Evolutionary conservation across 495 filamentous ascomycete genomes (phyloP), one percentile per base, ranked within the genome.

Genomic region (Parathielavia hyrcaniae): DNA sequence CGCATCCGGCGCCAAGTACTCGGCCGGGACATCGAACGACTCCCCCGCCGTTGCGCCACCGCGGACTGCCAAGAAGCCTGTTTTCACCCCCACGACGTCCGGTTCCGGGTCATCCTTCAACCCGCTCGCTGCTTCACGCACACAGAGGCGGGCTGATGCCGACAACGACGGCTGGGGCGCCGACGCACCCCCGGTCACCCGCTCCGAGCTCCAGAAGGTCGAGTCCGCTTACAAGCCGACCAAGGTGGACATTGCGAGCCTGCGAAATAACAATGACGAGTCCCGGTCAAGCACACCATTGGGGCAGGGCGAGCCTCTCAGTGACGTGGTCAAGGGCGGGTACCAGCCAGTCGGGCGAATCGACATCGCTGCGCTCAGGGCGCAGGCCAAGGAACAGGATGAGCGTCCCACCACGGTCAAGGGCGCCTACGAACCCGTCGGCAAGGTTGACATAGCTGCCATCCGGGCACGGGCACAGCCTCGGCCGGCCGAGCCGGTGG

Each of bases 341-440:
- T 99, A 99, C 68, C 91, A 96, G 69, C 93, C 93, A 9, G 78
- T 97, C 60, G 92, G 92, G 10, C 96, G 95, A 70, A 86, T 97
- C 16, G 91, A 97, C 64, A 95, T 97, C 71, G 87, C 88, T 44
- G 90, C 89, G 3, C 84, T 97, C 52, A 79, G 91, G 50, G 83
- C 80, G 49, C 85, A 93, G 67, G 91, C 92, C 10, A 82, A 85
- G 60, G 26, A 30, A 30, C 74, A 80, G 52, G 87, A 95, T 63
- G 89, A 96, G 50, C 76, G 91, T 43, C 92, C 92, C 4, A 79
- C 84, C 9, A 77, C 83, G 5, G 88, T 97, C 7, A 97, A 95
- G 70, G 92, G 92, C 14, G 80, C 90, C 13, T 97, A 97, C 64
- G 86, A 96, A 69, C 92, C 92, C 11, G 79, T 99, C 59, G 95